Evolutionary conservation across 164 flowering plant species (phyloP), one percentile per base, ranked within the genome.

Genomic region (Vitis rotundifolia): DNA sequence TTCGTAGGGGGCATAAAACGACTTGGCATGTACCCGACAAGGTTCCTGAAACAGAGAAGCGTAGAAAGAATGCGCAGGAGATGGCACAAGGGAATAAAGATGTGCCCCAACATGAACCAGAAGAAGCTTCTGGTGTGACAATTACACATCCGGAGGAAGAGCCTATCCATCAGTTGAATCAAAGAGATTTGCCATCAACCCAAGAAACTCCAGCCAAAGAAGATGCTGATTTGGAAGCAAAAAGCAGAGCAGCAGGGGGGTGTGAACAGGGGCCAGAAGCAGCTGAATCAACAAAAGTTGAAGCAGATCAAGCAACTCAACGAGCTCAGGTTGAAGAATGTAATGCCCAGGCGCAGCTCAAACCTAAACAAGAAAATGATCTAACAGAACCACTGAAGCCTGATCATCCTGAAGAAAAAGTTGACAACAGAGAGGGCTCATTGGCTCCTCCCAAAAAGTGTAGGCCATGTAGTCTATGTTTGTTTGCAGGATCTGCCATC

Each of bases 401-500:
- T 37, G 44, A 37, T 37, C 6, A 37, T n/a, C 64, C 44, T 6
- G 7, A 37, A 37, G 44, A 37, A 37, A 37, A 37, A 6, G 6
- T 3, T 37, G 44, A 37, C 2, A 6, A 6, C 44, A 6, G 44
- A 9, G 19, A 50, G 9, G 47, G 37, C 9, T 52, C 49, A 0
- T 37, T 44, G 26, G 29, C 31, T 9, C 58, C 53, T 11, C 14
- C 63, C 28, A 44, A 9, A 49, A 64, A 29, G 49, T 50, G 52
- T 16, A 71, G 48, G 59, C 52, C 73, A 2, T 73, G 61, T 31
- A 13, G 37, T 18, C 68, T 80, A 6, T 61, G 59, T 62, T 31
- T 81, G 47, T 66, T 77, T 11, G 77, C 76, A 8, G 83, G 86
- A 59, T 85, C 88, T 0, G 76, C 88, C 2, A 63, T 85, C 48